Evolutionary conservation across 2,329 filamentous ascomycete species (phyloP).

Genomic region (Lojkania enalia): DNA sequence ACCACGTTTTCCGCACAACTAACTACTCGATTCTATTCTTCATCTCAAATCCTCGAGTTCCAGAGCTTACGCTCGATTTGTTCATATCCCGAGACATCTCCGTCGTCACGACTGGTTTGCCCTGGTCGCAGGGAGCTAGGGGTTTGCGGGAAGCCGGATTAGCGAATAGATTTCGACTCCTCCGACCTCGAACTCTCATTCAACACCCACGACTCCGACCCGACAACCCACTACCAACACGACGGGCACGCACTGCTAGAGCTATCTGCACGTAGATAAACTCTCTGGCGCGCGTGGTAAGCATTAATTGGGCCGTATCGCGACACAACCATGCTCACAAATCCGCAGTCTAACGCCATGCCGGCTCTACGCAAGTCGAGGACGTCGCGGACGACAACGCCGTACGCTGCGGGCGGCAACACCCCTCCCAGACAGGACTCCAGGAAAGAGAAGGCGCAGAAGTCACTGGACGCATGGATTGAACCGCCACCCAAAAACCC

Average conservation of each 20-base stretch:
- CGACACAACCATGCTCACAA: conserved; percentile 37
- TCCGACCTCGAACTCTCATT: conserved; percentile 19
- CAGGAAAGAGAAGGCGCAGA: conserved; percentile 41
- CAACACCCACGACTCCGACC: conserved; percentile 14
- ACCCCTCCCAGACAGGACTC: conserved; percentile 29
- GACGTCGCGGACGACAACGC: conserved; percentile 43
- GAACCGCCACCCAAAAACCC: conserved; percentile 60
- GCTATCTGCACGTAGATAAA: conserved; percentile 30
- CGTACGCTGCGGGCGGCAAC: conserved; percentile 36
- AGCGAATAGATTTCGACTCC: neutral
- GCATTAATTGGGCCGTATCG: conserved; percentile 17
- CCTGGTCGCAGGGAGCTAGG: neutral
- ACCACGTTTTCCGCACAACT: neutral
- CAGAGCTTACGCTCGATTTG: neutral
- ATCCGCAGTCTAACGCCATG: conserved; percentile 39
- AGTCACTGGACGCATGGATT: conserved; percentile 53
- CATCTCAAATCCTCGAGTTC: neutral
- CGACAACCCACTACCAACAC: conserved; percentile 32
- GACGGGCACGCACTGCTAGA: conserved; percentile 32
- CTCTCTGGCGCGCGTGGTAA: conserved; percentile 39
- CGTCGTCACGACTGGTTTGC: neutral
- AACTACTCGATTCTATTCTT: too few species aligned
- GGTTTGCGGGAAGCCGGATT: neutral
- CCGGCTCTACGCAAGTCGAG: conserved; percentile 44
- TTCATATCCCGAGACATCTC: neutral